Evolutionary conservation across 176 grass and related monocot genomes (phyloP).

Genomic region (Cenchrus americanus): DNA sequence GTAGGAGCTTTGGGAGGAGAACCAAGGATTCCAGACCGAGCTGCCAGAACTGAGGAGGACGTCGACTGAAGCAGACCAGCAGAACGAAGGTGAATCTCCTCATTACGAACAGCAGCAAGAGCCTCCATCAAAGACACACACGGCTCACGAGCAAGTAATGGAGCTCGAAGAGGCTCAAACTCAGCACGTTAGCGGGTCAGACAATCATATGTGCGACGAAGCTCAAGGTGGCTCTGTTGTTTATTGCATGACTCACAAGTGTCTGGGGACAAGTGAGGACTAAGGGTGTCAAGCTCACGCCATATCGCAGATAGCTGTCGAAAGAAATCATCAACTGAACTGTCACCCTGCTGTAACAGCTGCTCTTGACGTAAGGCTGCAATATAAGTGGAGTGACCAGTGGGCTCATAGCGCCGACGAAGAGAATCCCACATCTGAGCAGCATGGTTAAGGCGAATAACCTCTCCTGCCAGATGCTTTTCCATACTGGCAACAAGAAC

Average conservation of each 20-base stretch:
- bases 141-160: neutral
- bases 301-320: neutral
- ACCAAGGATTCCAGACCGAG: neutral
- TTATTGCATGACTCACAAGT: neutral
- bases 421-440: neutral
- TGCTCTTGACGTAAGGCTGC: neutral
- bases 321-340: neutral
- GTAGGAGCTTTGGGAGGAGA: too few relatives aligned
- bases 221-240: neutral
- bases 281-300: neutral
- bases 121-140: neutral
- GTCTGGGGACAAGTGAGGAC: neutral
- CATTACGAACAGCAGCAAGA: neutral
- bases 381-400: neutral
- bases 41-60: neutral
- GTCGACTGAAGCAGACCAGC: neutral
- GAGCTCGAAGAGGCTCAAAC: neutral
- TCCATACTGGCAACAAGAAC: too few relatives aligned
- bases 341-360: neutral
- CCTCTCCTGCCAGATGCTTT: too few relatives aligned
- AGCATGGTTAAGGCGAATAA: too few relatives aligned
- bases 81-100: neutral
- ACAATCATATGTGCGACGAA: neutral
- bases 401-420: neutral
- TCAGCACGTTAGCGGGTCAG: neutral